A percentile compares a stretch with the other conserved stretches of the same genome.
These are phyloP conservation scores for Coprinopsis strossmayeri DNA, from an alignment of 768 basidiomycete genomes.

Conservation along the genomic window DNA sequence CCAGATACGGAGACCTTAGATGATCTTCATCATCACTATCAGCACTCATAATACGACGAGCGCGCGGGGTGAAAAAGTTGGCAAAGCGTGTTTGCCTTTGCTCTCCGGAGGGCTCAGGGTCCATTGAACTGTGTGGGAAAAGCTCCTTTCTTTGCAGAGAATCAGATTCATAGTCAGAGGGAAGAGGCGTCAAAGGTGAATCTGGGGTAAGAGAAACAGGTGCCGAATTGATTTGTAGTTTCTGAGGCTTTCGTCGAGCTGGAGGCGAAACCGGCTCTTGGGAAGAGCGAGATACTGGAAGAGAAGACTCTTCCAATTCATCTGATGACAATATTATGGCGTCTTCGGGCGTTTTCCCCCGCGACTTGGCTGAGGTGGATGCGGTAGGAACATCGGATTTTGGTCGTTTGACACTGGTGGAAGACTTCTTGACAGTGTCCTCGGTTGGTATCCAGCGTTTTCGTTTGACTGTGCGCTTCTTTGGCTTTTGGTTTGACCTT, in stretches of 20 bases:
- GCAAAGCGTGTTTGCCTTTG: no score
- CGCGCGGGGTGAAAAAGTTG: not conserved
- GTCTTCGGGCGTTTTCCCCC: not conserved
- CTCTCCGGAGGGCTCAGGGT: no score
- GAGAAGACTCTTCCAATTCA: not conserved
- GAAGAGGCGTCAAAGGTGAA: slow-evolving; percentile 3
- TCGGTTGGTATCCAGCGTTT: not conserved
- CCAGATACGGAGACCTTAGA: not conserved
- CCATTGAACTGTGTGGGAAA: no score
- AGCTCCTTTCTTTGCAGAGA: not conserved
- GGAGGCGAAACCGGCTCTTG: no score
- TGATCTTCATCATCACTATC: not conserved
- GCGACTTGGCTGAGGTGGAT: not conserved
- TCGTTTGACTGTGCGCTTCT: no score
- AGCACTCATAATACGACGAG: not conserved
- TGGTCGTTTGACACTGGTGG: not conserved
- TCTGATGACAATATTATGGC: not conserved
- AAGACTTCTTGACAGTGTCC: not conserved
- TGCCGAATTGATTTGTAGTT: no score
- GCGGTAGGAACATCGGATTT: slow-evolving; percentile 1
- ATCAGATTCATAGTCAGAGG: not conserved
- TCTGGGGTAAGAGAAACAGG: no score
- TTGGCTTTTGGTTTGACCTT: not conserved
- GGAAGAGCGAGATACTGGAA: no score
- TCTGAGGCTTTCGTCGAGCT: no score